Evolutionary conservation across 129 eudicot genomes (phyloP).

Genomic region (Flaveria robusta): DNA sequence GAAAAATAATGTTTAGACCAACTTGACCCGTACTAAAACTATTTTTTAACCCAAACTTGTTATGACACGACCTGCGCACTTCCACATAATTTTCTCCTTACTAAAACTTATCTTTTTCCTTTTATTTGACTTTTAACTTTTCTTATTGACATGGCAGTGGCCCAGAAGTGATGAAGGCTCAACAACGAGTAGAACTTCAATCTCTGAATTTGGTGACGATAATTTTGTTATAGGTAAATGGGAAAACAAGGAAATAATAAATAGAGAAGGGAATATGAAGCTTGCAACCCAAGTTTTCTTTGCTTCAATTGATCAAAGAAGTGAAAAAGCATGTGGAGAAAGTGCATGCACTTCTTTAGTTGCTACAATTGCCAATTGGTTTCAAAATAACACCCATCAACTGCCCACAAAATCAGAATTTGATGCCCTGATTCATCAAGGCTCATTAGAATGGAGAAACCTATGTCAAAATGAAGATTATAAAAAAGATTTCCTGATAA

Average conservation of each 20-base stretch:
- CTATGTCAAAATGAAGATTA: constrained; percentile 48
- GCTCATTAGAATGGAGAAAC: constrained; percentile 59
- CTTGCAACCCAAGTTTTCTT: constrained; percentile 55
- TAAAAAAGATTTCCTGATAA: constrained; percentile 50
- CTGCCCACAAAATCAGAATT: constrained; percentile 64
- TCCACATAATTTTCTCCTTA: neutral
- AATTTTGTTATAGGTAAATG: constrained; percentile 55
- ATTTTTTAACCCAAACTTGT: neutral
- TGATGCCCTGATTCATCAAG: constrained; percentile 55
- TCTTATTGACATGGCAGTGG: constrained; percentile 27
- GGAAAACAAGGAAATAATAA: constrained; percentile 49
- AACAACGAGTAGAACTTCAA: constrained; percentile 40
- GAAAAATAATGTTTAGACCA: neutral
- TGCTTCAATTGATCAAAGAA: constrained; percentile 66
- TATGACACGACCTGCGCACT: neutral
- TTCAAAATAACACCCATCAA: constrained; percentile 44
- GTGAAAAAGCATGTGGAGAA: constrained; percentile 55
- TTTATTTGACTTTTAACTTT: neutral
- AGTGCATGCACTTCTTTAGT: constrained; percentile 70
- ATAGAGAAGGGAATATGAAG: constrained; percentile 56
- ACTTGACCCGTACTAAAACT: neutral
- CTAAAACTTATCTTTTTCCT: neutral
- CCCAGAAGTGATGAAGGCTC: constrained; percentile 44
- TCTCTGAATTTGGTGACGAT: constrained; percentile 60
- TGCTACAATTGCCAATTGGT: constrained; percentile 57